These are phyloP conservation scores for Pichia inconspicua DNA, from an alignment of 1,139 yeast genomes.

Conservation along the genomic window DNA sequence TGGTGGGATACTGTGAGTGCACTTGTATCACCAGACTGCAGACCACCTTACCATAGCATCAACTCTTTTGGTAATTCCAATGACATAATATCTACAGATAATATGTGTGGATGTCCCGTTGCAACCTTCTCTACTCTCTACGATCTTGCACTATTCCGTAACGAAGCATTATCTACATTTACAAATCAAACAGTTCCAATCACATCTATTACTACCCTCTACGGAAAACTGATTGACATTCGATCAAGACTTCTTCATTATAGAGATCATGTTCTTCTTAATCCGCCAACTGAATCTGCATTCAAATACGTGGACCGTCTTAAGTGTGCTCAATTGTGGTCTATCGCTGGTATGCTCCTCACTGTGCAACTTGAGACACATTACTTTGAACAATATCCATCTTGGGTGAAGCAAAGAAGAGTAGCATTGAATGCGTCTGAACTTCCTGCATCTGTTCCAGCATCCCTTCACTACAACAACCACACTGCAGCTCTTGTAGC, in stretches of 20 bases:
- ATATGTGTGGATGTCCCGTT: conserved; percentile 53
- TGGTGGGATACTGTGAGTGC: conserved; percentile 54
- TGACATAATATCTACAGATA: conserved; percentile 38
- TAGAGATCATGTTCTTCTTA: conserved; percentile 38
- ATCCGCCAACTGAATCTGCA: conserved; percentile 16
- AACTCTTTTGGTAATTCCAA: conserved; percentile 42
- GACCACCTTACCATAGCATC: conserved; percentile 43
- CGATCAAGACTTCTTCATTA: conserved; percentile 24
- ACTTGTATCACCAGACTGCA: conserved; percentile 46
- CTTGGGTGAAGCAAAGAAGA: conserved; percentile 6
- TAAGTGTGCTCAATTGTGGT: conserved; percentile 49
- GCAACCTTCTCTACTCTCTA: conserved; percentile 39
- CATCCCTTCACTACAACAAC: conserved; percentile 5
- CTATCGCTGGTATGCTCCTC: conserved; percentile 37
- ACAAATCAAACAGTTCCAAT: not conserved
- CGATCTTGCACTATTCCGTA: conserved; percentile 7
- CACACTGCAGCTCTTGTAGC: conserved; percentile 30
- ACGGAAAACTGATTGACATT: conserved; percentile 9
- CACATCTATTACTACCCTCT: not conserved
- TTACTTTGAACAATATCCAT: conserved; percentile 14
- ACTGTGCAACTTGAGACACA: conserved; percentile 27
- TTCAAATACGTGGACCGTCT: conserved; percentile 32
- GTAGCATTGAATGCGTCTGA: conserved; percentile 1
- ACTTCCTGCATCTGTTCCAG: conserved; percentile 8
- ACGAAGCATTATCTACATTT: conserved; percentile 6